phyloP scores from a whole-genome alignment of 2,329 filamentous ascomycete species.

The Dactylellina leptospora region DNA sequence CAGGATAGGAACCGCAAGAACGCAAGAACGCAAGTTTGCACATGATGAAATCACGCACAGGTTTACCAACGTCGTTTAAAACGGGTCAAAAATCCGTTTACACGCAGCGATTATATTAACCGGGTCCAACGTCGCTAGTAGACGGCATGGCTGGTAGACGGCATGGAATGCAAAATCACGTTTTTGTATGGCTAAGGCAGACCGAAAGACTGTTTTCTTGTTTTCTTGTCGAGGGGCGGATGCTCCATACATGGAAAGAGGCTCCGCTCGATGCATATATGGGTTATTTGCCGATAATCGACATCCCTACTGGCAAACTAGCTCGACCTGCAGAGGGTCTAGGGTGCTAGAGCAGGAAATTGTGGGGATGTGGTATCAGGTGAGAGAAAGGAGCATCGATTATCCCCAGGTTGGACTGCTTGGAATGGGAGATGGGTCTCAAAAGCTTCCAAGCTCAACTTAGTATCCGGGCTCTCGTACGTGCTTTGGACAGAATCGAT shows the following conservation, averaged over 20 bases:
- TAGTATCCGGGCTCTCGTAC: conserved; percentile 4
- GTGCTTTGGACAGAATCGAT: conserved; percentile 13
- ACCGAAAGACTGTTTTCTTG: conserved; percentile 26
- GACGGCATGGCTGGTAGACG: not conserved
- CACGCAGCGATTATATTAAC: conserved; percentile 45
- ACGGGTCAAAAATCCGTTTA: conserved; percentile 48
- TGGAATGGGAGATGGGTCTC: not conserved
- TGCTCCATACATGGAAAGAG: conserved; percentile 32
- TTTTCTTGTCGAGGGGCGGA: conserved; percentile 13
- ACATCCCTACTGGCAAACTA: conserved; percentile 43
- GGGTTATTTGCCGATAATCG: conserved; percentile 50
- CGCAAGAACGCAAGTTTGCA: conserved; percentile 11
- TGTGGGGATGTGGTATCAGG: conserved; percentile 40
- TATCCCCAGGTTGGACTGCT: conserved; percentile 2
- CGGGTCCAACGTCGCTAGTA: conserved; percentile 32
- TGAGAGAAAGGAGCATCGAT: conserved; percentile 18
- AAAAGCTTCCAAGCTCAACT: conserved; percentile 9
- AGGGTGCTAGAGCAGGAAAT: conserved; percentile 5
- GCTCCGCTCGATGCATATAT: conserved; percentile 45
- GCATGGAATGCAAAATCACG: conserved; percentile 39
- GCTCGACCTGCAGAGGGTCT: conserved; percentile 8
- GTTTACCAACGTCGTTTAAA: conserved; percentile 17
- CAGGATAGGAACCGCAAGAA: not conserved
- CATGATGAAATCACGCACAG: conserved; percentile 50
- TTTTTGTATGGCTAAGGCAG: conserved; percentile 51